Evolutionary conservation across 805 yeast species (phyloP).

Genomic region (Hanseniaspora vineae): DNA sequence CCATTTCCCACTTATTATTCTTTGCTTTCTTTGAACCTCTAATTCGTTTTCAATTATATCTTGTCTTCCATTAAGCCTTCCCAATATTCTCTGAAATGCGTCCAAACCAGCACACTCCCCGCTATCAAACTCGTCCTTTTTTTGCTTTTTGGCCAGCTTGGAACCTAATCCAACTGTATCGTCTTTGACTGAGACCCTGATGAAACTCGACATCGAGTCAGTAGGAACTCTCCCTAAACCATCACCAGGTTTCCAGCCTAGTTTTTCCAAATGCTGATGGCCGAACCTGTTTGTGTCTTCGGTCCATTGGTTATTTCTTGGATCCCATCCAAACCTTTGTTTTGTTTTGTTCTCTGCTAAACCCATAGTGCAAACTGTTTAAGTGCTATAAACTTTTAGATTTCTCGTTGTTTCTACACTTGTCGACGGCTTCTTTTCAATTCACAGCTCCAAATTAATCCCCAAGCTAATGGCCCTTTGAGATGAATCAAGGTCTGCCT

Average conservation of each 20-base stretch:
- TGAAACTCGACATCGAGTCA: conserved; percentile 47
- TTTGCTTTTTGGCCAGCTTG: conserved; percentile 42
- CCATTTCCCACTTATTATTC: conserved; percentile 72
- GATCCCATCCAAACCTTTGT: conserved; percentile 83
- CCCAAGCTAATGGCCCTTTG: too few species aligned
- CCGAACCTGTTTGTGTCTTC: conserved; percentile 78
- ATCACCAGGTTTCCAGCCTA: conserved; percentile 89
- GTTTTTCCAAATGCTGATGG: conserved; percentile 62
- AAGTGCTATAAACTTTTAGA: too few species aligned
- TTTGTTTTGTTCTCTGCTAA: conserved; percentile 69
- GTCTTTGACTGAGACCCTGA: conserved; percentile 62
- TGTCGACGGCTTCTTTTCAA: background rate
- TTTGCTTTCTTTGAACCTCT: conserved; percentile 54
- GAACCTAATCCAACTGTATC: conserved; percentile 88
- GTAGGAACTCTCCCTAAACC: conserved; percentile 68
- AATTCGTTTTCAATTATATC: conserved; percentile 50
- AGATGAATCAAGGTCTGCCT: background rate
- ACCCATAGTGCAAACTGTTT: conserved; percentile 38
- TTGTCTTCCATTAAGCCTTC: conserved; percentile 79
- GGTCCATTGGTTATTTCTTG: conserved; percentile 91
- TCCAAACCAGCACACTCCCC: conserved; percentile 87
- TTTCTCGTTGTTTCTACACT: background rate
- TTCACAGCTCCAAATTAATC: too few species aligned
- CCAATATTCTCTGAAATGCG: conserved; percentile 81
- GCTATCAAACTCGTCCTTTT: conserved; percentile 56